Percentiles rank a stretch among this genome's conserved stretches.
Evolutionary conservation across 148 eudicot genomes (phyloP).

Genomic region (Rhododendron molle): DNA sequence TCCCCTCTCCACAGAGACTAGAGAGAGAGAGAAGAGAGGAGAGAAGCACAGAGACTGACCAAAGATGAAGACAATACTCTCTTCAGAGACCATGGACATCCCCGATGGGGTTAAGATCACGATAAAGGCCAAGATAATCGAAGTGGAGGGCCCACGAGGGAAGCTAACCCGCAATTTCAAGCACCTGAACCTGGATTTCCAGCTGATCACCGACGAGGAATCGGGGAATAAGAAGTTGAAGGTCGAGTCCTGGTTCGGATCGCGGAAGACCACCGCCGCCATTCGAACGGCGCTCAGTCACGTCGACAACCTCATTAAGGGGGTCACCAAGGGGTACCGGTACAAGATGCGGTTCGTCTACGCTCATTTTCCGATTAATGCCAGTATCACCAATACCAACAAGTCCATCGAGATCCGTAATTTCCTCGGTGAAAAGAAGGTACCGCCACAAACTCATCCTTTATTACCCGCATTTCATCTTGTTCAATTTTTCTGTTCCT

Average conservation of each 20-base stretch:
- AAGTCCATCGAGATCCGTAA: conserved; percentile 59
- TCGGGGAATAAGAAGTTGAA: conserved; percentile 44
- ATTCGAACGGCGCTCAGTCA: conserved; percentile 49
- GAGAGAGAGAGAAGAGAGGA: conserved; percentile 3
- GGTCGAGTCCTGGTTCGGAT: conserved; percentile 47
- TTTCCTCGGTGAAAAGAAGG: conserved; percentile 69
- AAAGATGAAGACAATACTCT: conserved; percentile 41
- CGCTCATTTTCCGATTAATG: conserved; percentile 65
- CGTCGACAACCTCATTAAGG: conserved; percentile 40
- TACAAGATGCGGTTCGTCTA: conserved; percentile 64
- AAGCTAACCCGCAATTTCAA: conserved; percentile 48
- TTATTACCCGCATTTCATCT: background rate
- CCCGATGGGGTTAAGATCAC: conserved; percentile 47
- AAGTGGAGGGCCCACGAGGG: conserved; percentile 52
- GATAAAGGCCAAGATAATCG: conserved; percentile 46
- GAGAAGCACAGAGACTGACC: background rate
- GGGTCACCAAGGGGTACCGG: conserved; percentile 50
- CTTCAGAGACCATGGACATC: conserved; percentile 55
- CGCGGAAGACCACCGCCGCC: conserved; percentile 45
- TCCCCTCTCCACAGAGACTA: background rate
- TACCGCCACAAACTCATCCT: conserved; percentile 5
- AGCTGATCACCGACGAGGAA: conserved; percentile 38
- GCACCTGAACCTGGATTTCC: conserved; percentile 52
- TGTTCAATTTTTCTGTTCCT: background rate
- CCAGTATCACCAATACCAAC: conserved; percentile 33